Evolutionary conservation across 2,329 filamentous ascomycete genomes (phyloP).

Genomic region (Fusarium cicatricum): DNA sequence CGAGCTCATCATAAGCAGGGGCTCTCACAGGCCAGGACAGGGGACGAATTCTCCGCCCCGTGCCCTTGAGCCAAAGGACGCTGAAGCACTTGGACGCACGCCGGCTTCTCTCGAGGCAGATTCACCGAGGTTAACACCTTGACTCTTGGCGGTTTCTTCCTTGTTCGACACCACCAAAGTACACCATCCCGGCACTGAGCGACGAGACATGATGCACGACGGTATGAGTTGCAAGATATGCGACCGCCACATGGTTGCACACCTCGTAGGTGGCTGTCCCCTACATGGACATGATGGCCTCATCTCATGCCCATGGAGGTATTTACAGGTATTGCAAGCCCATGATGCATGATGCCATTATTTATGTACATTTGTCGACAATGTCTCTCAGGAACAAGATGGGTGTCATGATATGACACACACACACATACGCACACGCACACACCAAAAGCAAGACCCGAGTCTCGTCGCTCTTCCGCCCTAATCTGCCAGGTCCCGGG

Average conservation of each 20-base stretch:
- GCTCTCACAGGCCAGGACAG: conserved; percentile 12
- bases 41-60: conserved; percentile 21
- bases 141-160: conserved; percentile 2
- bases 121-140: conserved; percentile 40
- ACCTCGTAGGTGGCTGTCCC: conserved; percentile 8
- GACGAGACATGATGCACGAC: background rate
- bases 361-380: conserved; percentile 8
- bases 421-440: background rate
- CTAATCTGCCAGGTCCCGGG: conserved; percentile 20
- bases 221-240: conserved; percentile 7
- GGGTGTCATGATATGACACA: conserved; percentile 13
- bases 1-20: conserved; percentile 22
- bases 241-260: conserved; percentile 5
- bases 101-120: conserved; percentile 19
- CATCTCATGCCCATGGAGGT: conserved; percentile 12
- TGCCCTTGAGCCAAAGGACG: conserved; percentile 19
- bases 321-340: conserved; percentile 11
- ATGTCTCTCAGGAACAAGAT: background rate
- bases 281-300: conserved; percentile 15
- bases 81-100: conserved; percentile 5
- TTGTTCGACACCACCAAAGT: background rate
- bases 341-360: conserved; percentile 33
- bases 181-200: background rate
- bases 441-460: background rate
- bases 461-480: conserved; percentile 5